A percentile compares a stretch with the other conserved stretches of the same genome.
phyloP scores from a whole-genome alignment of 768 basidiomycete genomes.

The Termitomyces sp. region DNA sequence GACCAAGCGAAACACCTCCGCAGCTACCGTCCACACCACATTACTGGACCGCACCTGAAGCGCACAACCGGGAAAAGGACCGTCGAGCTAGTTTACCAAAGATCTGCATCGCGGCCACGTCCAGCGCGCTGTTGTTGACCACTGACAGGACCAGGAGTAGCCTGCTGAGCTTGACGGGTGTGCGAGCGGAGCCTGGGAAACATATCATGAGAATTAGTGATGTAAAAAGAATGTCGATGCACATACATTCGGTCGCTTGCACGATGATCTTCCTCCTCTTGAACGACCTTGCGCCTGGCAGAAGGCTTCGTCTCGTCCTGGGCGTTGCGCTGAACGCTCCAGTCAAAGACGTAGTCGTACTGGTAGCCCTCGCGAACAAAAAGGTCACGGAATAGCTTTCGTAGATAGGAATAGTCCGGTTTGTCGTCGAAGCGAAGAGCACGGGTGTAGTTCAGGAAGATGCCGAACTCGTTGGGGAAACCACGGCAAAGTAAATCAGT shows the following conservation, averaged over 20 bases:
- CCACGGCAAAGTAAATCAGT: constrained; percentile 96
- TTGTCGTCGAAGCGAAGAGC: constrained; percentile 99
- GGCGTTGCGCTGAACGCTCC: constrained; percentile 81
- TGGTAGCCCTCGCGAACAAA: constrained; percentile 97
- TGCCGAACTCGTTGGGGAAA: constrained; percentile 99
- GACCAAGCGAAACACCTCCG: constrained; percentile 27
- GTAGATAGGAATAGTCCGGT: constrained; percentile 98
- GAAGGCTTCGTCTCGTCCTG: constrained; percentile 69
- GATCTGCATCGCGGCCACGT: constrained; percentile 44
- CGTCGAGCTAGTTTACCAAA: constrained; percentile 40
- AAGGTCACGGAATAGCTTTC: constrained; percentile 98
- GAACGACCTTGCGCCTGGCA: constrained; percentile 72
- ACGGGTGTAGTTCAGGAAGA: constrained; percentile 98
- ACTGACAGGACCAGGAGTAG: constrained; percentile 38
- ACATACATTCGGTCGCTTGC: constrained; percentile 80
- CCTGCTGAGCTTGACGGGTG: constrained; percentile 76
- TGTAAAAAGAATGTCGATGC: constrained; percentile 9
- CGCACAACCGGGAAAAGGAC: constrained; percentile 31
- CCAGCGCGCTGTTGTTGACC: constrained; percentile 40
- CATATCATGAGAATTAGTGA: constrained; percentile 9
- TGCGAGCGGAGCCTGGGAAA: constrained; percentile 73
- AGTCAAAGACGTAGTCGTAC: constrained; percentile 99
- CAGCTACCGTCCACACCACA: constrained; percentile 43
- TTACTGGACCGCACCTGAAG: constrained; percentile 42
- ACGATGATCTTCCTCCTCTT: constrained; percentile 82